Evolutionary conservation across 345 rosid species (phyloP).

Genomic region (Crucihimalaya himalaica): DNA sequence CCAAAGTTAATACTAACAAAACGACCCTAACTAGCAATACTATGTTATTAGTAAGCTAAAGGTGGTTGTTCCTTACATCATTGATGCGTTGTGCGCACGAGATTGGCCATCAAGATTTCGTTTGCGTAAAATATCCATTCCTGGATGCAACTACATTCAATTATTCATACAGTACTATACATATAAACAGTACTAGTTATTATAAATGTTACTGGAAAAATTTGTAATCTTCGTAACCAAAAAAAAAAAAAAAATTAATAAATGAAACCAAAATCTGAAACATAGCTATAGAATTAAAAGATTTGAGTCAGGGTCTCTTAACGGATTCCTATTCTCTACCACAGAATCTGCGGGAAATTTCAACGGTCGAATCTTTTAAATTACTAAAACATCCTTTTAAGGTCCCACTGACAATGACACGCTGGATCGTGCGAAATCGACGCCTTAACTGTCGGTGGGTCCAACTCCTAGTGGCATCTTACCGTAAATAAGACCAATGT

Average conservation of each 20-base stretch:
- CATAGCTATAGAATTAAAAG: not conserved
- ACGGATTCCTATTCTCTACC: conserved; percentile 40
- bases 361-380: conserved; percentile 34
- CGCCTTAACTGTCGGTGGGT: conserved; percentile 84
- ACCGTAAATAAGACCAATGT: conserved; percentile 46
- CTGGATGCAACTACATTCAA: not conserved
- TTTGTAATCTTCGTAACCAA: not conserved
- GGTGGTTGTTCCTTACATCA: conserved; percentile 33
- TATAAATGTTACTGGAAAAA: not conserved
- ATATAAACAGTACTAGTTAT: not conserved
- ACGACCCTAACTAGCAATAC: not conserved
- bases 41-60: conserved; percentile 19
- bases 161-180: not conserved
- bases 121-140: conserved; percentile 6
- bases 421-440: conserved; percentile 54
- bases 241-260: not conserved
- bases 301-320: conserved; percentile 7
- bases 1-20: conserved; percentile 9
- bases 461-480: conserved; percentile 41
- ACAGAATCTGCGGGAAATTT: conserved; percentile 33
- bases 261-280: not conserved
- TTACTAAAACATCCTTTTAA: conserved; percentile 40
- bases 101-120: conserved; percentile 22
- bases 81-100: conserved; percentile 22
- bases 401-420: conserved; percentile 36